These are phyloP conservation scores for Penicillium sp. DNA, from an alignment of 2,329 filamentous ascomycete species.

Conservation along the genomic window DNA sequence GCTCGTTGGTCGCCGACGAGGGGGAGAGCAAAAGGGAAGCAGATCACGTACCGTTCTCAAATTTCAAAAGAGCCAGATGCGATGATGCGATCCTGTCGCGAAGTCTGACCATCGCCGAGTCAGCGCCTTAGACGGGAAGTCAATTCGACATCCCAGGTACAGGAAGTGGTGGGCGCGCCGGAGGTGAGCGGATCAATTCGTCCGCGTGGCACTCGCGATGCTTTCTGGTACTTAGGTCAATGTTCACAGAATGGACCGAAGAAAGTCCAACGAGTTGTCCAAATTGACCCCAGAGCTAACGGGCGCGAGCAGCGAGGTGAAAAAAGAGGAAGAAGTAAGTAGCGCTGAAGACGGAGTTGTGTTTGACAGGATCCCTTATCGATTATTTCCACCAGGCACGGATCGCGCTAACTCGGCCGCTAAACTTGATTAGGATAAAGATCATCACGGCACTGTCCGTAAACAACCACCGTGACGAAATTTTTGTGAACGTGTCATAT, in stretches of 20 bases:
- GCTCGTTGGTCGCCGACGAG: neutral
- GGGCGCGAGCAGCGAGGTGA: neutral
- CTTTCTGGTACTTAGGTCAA: neutral
- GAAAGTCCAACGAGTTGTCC: neutral
- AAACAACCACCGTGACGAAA: neutral
- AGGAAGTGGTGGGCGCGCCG: neutral
- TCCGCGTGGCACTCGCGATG: neutral
- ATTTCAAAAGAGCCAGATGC: conserved; percentile 34
- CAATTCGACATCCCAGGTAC: conserved; percentile 22
- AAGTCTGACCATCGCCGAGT: conserved; percentile 35
- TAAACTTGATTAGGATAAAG: neutral
- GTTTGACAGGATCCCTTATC: conserved; percentile 5
- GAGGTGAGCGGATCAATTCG: conserved; percentile 7
- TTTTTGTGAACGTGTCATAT: neutral
- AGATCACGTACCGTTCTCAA: conserved; percentile 32
- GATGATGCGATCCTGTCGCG: conserved; percentile 26
- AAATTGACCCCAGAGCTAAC: neutral
- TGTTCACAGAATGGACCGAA: neutral
- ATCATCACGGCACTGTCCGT: neutral
- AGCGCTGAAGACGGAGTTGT: neutral
- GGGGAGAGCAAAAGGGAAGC: conserved; percentile 6
- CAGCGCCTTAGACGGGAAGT: conserved; percentile 21
- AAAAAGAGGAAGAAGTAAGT: neutral
- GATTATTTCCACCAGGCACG: conserved; percentile 8
- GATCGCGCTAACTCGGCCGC: conserved; percentile 1